phyloP scores from a whole-genome alignment of 208 protist species.

The Herpetomonas samuelpessoai region DNA sequence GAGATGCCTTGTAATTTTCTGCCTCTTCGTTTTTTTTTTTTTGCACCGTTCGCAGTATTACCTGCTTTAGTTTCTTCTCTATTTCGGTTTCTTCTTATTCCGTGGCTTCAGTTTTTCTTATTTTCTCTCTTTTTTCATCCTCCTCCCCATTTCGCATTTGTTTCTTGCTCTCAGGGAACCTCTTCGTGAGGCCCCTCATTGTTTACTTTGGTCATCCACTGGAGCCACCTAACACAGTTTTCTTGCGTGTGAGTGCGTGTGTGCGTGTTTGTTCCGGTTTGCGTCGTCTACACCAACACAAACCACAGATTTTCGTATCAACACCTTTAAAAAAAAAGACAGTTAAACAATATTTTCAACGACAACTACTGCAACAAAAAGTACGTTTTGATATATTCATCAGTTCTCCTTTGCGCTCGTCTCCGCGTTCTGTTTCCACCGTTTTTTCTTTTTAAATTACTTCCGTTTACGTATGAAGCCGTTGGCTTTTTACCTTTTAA shows the following conservation, averaged over 20 bases:
- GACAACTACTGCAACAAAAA: too few species aligned
- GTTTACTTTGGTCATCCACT: not conserved
- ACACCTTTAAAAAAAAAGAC: too few species aligned
- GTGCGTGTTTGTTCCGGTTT: too few species aligned
- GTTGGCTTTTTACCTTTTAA: slow-evolving; percentile 11
- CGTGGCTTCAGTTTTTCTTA: slow-evolving; percentile 3
- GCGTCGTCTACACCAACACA: too few species aligned
- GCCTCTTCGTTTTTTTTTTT: slow-evolving; percentile 7
- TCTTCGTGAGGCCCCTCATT: slow-evolving; percentile 4
- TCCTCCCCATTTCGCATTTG: slow-evolving; percentile 1
- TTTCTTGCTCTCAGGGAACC: slow-evolving; percentile 7
- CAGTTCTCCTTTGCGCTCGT: slow-evolving; percentile 5
- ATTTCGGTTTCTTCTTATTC: slow-evolving; percentile 10
- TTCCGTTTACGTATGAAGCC: slow-evolving; percentile 5
- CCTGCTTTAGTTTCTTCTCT: too few species aligned
- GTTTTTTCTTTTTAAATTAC: slow-evolving; percentile 16
- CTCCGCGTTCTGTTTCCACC: not conserved
- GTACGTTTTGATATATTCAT: too few species aligned
- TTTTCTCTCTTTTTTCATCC: slow-evolving; percentile 15
- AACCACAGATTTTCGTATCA: too few species aligned
- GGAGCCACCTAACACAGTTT: slow-evolving; percentile 5
- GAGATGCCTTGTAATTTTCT: slow-evolving; percentile 1
- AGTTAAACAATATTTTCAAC: too few species aligned
- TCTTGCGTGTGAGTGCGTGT: too few species aligned
- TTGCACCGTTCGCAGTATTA: too few species aligned